phyloP scores from a whole-genome alignment of 2,329 filamentous ascomycete genomes.

The Ustilaginoidea virens region DNA sequence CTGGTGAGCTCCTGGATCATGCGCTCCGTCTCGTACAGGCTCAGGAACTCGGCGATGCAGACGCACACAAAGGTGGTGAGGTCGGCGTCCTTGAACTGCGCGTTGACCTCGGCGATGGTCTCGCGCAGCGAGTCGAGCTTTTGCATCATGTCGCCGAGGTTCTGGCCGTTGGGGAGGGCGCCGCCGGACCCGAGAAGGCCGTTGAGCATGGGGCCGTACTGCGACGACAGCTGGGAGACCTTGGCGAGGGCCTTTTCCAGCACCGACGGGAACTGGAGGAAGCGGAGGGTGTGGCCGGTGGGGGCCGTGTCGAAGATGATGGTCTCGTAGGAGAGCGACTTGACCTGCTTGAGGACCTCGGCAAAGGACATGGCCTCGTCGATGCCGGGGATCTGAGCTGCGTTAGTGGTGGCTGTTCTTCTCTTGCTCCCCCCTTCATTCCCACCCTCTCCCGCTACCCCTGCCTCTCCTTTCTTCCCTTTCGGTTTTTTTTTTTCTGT shows the following conservation, averaged over 20 bases:
- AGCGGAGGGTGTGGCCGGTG: conserved; percentile 93
- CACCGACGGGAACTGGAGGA: conserved; percentile 94
- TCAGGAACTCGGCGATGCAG: conserved; percentile 94
- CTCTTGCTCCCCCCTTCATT: no score
- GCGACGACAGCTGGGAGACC: conserved; percentile 79
- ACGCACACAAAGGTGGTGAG: conserved; percentile 97
- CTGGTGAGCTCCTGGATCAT: conserved; percentile 97
- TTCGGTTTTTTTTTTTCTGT: neutral
- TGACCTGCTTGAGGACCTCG: conserved; percentile 98
- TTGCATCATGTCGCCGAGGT: conserved; percentile 77
- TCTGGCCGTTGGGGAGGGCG: conserved; percentile 76
- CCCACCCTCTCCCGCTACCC: neutral
- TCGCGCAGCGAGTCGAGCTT: conserved; percentile 89
- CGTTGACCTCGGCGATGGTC: conserved; percentile 91
- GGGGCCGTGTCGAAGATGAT: conserved; percentile 99
- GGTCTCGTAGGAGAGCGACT: conserved; percentile 94
- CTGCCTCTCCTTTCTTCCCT: neutral
- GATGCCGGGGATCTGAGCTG: conserved; percentile 74
- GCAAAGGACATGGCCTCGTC: conserved; percentile 99
- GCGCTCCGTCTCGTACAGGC: conserved; percentile 93
- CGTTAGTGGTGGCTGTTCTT: no score
- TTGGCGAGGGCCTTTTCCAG: conserved; percentile 98
- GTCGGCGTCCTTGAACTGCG: conserved; percentile 93
- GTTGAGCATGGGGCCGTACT: conserved; percentile 93
- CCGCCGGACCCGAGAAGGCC: conserved; percentile 70